These are phyloP conservation scores for Citropsis articulata DNA, from an alignment of 345 rosid species.

Conservation along the genomic window DNA sequence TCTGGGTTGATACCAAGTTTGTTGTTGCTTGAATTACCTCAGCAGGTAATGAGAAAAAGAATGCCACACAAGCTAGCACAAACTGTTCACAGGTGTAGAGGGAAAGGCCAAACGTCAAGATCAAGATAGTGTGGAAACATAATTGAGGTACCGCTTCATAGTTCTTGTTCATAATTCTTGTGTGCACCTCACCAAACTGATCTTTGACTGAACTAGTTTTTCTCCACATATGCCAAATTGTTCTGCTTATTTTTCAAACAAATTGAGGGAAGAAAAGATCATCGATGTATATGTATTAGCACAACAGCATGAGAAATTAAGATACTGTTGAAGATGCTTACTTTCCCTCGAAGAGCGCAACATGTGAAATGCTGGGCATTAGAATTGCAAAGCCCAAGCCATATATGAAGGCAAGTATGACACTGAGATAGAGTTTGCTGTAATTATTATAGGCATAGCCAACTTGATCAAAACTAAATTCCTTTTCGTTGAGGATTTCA, in stretches of 20 bases:
- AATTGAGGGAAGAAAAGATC: background rate
- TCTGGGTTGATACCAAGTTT: constrained; percentile 30
- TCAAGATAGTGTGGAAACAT: constrained; percentile 37
- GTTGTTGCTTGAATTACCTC: constrained; percentile 58
- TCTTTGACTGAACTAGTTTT: constrained; percentile 28
- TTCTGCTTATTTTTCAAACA: constrained; percentile 15
- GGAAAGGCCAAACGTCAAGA: constrained; percentile 28
- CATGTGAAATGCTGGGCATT: constrained; percentile 59
- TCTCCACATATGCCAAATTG: constrained; percentile 34
- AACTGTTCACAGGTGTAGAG: constrained; percentile 38
- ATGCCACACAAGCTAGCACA: constrained; percentile 35
- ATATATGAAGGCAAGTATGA: constrained; percentile 52
- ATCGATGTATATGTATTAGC: background rate
- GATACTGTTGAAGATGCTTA: constrained; percentile 21
- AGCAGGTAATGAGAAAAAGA: constrained; percentile 44
- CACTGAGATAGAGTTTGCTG: constrained; percentile 66
- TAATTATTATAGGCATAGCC: constrained; percentile 38
- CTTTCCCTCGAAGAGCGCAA: constrained; percentile 69
- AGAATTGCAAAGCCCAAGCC: constrained; percentile 64
- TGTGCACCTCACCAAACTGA: constrained; percentile 53
- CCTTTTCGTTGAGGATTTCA: constrained; percentile 41
- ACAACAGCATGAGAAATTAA: background rate
- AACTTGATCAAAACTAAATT: constrained; percentile 38
- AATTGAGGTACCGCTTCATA: constrained; percentile 43
- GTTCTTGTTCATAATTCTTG: constrained; percentile 73